Evolutionary conservation across 1,284 basidiomycete species (phyloP).

Genomic region (Salmacisia buchloeana): DNA sequence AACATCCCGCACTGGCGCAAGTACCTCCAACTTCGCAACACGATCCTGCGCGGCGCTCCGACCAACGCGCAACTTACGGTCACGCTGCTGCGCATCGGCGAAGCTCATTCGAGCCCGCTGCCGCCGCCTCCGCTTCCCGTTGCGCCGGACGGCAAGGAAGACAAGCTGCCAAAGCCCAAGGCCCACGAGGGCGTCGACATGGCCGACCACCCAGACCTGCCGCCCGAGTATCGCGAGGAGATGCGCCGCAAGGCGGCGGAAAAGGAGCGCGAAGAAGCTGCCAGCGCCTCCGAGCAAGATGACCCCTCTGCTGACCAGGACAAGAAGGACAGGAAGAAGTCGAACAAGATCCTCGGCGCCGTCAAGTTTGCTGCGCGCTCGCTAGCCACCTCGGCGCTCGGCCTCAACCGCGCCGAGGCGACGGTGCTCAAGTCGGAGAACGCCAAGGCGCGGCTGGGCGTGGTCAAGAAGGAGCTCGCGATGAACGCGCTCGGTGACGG

Average conservation of each 20-base stretch:
- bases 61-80: constrained; percentile 60
- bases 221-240: constrained; percentile 37
- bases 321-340: constrained; percentile 32
- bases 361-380: constrained; percentile 41
- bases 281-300: too few relatives aligned
- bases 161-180: constrained; percentile 20
- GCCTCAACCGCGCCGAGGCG: constrained; percentile 49
- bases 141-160: constrained; percentile 9
- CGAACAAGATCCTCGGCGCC: constrained; percentile 30
- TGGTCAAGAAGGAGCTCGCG: constrained; percentile 27
- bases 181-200: constrained; percentile 21
- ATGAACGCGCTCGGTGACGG: constrained; percentile 27
- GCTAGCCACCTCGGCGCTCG: constrained; percentile 39
- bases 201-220: constrained; percentile 27
- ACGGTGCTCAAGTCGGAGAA: constrained; percentile 31
- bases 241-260: constrained; percentile 27
- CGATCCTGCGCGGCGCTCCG: constrained; percentile 57
- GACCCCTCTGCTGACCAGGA: too few relatives aligned
- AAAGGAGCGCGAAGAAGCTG: constrained; percentile 23
- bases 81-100: constrained; percentile 57
- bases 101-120: constrained; percentile 54
- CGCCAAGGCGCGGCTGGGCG: constrained; percentile 43
- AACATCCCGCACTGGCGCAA: constrained; percentile 57
- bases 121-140: constrained; percentile 53
- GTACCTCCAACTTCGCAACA: constrained; percentile 48